phyloP scores from a whole-genome alignment of 2,329 filamentous ascomycete genomes.

The Cercospora sp. region DNA sequence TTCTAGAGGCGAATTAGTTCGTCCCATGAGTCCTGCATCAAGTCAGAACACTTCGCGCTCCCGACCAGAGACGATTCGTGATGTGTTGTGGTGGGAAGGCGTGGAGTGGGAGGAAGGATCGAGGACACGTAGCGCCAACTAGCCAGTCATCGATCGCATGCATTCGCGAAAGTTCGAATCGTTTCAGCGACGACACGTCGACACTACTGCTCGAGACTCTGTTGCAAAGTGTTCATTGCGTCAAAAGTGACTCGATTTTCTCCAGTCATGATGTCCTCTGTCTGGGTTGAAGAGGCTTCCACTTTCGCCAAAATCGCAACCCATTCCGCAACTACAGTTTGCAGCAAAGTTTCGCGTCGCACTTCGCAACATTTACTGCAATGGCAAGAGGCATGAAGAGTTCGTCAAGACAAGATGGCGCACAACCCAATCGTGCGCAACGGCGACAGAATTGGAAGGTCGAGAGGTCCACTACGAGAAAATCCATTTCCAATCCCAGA shows the following conservation, averaged over 20 bases:
- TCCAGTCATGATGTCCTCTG: neutral
- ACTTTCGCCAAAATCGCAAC: neutral
- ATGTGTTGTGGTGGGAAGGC: conserved; percentile 11
- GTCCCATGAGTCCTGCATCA: neutral
- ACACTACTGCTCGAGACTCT: neutral
- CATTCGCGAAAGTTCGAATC: neutral
- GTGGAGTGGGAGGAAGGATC: neutral
- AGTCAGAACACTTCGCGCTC: neutral
- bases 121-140: neutral
- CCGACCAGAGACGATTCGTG: neutral
- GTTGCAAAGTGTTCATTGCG: neutral
- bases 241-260: neutral
- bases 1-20: neutral
- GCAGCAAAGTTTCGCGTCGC: neutral
- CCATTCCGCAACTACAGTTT: neutral
- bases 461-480: neutral
- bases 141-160: conserved; percentile 3
- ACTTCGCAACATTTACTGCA: neutral
- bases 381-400: neutral
- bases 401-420: neutral
- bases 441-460: neutral
- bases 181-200: neutral
- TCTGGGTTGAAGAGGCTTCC: neutral
- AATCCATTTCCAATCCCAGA: neutral
- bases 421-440: neutral